A percentile compares a stretch with the other conserved stretches of the same genome.
phyloP scores from a whole-genome alignment of 768 basidiomycete species.

The Hebeloma cylindrosporum region DNA sequence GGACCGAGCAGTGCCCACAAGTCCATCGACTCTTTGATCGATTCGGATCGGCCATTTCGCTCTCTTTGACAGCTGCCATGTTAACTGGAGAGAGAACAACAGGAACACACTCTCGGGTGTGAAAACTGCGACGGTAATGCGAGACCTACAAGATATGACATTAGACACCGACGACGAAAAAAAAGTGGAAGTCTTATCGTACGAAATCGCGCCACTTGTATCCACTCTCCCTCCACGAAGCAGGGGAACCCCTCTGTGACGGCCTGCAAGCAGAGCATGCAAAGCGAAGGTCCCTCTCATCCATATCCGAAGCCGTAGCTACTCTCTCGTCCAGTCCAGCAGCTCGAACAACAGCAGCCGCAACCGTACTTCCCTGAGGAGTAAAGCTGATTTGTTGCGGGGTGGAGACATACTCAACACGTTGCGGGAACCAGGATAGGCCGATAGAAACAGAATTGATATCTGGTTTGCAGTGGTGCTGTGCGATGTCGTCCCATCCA shows the following conservation, averaged over 20 bases:
- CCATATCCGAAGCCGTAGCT: constrained; percentile 13
- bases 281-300: constrained; percentile 13
- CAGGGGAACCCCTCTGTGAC: too few relatives aligned
- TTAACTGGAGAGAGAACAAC: constrained; percentile 4
- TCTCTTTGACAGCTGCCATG: background rate
- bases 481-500: background rate
- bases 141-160: too few relatives aligned
- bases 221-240: too few relatives aligned
- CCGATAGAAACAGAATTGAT: background rate
- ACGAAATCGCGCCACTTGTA: too few relatives aligned
- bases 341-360: constrained; percentile 4
- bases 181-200: too few relatives aligned
- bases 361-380: background rate
- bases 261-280: constrained; percentile 8
- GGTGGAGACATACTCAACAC: background rate
- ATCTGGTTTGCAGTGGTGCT: background rate
- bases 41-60: constrained; percentile 9
- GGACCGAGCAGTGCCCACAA: constrained; percentile 3
- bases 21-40: constrained; percentile 6
- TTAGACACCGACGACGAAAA: too few relatives aligned
- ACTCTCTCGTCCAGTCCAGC: constrained; percentile 5
- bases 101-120: too few relatives aligned
- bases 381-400: background rate
- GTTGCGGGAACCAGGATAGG: background rate
- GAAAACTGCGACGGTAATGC: too few relatives aligned